Conservation (phyloP, 2,329 filamentous ascomycete genomes). For the Neonectria sp. region DNA sequence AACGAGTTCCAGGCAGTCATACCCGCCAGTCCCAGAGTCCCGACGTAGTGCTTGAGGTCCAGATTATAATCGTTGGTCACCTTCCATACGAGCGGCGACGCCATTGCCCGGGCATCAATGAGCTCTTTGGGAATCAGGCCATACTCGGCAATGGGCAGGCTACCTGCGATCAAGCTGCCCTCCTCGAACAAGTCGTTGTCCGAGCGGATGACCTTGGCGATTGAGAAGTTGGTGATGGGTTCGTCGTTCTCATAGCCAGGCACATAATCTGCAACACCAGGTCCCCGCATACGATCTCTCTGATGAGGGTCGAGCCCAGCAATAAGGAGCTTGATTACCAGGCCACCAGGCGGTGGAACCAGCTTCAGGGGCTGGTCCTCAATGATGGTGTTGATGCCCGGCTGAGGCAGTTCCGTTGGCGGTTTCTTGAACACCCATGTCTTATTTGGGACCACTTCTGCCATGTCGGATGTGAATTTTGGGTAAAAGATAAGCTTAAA, state of each 20-base stretch:
- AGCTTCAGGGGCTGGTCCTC: constrained; percentile 1
- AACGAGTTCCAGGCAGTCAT: constrained; percentile 77
- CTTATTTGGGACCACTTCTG: neutral
- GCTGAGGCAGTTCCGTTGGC: neutral
- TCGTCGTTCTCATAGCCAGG: constrained; percentile 4
- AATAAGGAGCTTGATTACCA: neutral
- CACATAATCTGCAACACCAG: constrained; percentile 3
- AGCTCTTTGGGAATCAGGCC: neutral
- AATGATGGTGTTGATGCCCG: neutral
- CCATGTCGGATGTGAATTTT: neutral
- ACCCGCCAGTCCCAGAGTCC: constrained; percentile 71
- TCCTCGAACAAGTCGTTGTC: constrained; percentile 10
- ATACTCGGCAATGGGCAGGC: constrained; percentile 12
- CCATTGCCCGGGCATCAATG: neutral
- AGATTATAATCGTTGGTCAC: constrained; percentile 5
- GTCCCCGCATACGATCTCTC: constrained; percentile 9
- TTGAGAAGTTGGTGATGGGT: constrained; percentile 10
- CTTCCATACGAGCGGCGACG: constrained; percentile 8
- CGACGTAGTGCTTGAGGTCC: constrained; percentile 69
- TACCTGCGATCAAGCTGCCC: constrained; percentile 4
- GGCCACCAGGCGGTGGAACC: neutral
- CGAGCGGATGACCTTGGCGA: constrained; percentile 11
- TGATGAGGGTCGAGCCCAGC: constrained; percentile 2
- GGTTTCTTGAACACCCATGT: constrained; percentile 8
- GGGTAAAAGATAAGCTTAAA: neutral